Evolutionary conservation across 83 land plant genomes (phyloP).

Genomic region (Picea abies): DNA sequence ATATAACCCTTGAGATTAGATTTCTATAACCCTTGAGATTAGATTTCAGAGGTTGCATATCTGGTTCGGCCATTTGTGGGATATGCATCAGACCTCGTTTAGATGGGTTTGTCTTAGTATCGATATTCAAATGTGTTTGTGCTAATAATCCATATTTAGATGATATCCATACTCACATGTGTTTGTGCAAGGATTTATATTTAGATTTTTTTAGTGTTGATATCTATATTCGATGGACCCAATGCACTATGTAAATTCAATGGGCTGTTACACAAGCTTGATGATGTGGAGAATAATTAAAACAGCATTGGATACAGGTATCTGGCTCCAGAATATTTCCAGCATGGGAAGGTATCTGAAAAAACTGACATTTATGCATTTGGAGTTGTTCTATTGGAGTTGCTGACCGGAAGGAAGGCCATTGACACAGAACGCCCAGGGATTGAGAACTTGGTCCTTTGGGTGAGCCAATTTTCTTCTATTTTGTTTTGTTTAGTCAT

Average conservation of each 20-base stretch:
- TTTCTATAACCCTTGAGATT: not conserved
- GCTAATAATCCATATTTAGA: not conserved
- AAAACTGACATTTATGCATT: conserved; percentile 78
- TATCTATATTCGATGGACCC: not conserved
- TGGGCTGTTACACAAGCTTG: not conserved
- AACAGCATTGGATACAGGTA: conserved; percentile 31
- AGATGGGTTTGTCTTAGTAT: no score
- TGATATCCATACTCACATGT: not conserved
- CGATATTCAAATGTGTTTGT: no score
- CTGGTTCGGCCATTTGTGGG: not conserved
- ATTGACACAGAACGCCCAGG: conserved; percentile 47
- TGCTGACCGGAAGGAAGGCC: conserved; percentile 70
- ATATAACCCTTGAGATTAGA: not conserved
- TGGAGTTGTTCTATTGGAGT: conserved; percentile 72
- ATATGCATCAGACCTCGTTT: no score
- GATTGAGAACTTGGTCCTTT: conserved; percentile 64
- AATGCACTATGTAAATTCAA: not conserved
- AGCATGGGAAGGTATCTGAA: conserved; percentile 76
- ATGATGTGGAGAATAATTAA: not conserved
- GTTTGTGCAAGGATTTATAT: not conserved
- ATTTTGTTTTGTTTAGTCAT: no score
- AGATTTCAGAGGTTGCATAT: not conserved
- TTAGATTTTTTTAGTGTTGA: not conserved
- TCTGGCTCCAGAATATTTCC: conserved; percentile 80
- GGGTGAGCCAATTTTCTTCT: conserved; percentile 43